These are phyloP conservation scores for Heimioporus sp. DNA, from an alignment of 768 basidiomycete genomes.

Conservation along the genomic window DNA sequence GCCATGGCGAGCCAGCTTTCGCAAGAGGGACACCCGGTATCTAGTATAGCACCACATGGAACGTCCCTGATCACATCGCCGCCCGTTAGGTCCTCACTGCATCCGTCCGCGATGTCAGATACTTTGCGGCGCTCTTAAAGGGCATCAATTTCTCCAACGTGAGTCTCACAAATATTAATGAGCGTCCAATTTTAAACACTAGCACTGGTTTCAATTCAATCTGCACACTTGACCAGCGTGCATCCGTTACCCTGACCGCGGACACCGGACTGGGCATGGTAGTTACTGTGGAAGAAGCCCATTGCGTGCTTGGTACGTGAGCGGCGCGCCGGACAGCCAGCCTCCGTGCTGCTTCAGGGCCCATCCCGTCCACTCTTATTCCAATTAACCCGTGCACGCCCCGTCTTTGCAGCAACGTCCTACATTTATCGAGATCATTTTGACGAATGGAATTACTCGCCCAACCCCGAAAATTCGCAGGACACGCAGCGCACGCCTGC, in stretches of 20 bases:
- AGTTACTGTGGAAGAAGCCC: conserved; percentile 82
- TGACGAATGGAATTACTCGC: conserved; percentile 69
- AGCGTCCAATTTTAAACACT: neutral
- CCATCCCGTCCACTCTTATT: neutral
- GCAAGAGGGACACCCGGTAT: conserved; percentile 25
- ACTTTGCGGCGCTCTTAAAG: conserved; percentile 73
- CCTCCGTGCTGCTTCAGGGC: conserved; percentile 2
- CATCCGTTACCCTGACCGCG: conserved; percentile 67
- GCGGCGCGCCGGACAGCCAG: neutral
- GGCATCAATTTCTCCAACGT: conserved; percentile 83
- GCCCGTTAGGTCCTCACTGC: conserved; percentile 55
- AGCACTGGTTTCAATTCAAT: conserved; percentile 2
- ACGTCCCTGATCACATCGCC: conserved; percentile 2
- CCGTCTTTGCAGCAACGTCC: conserved; percentile 62
- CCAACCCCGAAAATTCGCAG: conserved; percentile 34
- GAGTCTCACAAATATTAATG: conserved; percentile 26
- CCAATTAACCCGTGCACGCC: neutral
- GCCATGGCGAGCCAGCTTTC: conserved; percentile 13
- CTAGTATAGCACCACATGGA: neutral
- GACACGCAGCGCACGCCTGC: conserved; percentile 10
- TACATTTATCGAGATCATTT: conserved; percentile 79
- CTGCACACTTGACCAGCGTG: conserved; percentile 48
- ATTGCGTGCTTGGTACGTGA: conserved; percentile 69
- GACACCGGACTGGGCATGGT: conserved; percentile 70
- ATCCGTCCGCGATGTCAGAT: conserved; percentile 78